phyloP scores from a whole-genome alignment of 345 rosid species.

The Cardamine occulta region DNA sequence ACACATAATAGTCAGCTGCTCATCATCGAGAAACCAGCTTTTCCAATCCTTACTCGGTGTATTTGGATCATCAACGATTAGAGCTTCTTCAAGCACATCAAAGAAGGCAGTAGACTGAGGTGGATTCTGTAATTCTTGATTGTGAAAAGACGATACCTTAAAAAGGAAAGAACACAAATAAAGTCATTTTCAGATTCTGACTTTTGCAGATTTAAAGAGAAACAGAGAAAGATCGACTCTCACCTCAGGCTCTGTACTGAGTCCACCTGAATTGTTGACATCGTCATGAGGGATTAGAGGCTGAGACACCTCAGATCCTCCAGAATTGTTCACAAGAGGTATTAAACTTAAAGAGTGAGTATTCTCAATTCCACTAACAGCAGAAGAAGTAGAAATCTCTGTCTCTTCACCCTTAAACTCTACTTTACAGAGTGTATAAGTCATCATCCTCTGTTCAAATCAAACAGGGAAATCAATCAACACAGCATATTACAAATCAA shows the following conservation, averaged over 20 bases:
- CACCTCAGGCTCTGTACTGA: slow-evolving; percentile 1
- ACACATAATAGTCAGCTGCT: background rate
- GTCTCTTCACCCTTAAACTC: slow-evolving; percentile 33
- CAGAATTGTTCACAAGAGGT: background rate
- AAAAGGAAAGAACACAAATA: background rate
- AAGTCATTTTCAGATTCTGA: background rate
- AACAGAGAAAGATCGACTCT: background rate
- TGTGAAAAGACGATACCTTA: background rate
- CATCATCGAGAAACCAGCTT: background rate
- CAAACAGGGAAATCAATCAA: background rate
- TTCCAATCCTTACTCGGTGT: background rate
- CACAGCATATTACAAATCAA: background rate
- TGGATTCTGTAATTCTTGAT: slow-evolving; percentile 2
- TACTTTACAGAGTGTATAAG: slow-evolving; percentile 46
- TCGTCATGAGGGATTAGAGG: background rate
- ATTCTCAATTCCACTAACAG: slow-evolving; percentile 5
- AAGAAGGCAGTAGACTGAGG: background rate
- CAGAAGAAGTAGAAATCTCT: background rate
- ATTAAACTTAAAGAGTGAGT: background rate
- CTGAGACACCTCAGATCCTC: slow-evolving; percentile 15
- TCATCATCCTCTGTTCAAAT: slow-evolving; percentile 27
- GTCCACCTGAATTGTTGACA: background rate
- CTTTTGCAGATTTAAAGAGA: background rate
- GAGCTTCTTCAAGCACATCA: background rate
- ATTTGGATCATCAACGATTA: background rate